Evolutionary conservation across 2,329 filamentous ascomycete genomes (phyloP), one percentile per base, ranked within the genome.

Genomic region (Acrodontium crateriforme): DNA sequence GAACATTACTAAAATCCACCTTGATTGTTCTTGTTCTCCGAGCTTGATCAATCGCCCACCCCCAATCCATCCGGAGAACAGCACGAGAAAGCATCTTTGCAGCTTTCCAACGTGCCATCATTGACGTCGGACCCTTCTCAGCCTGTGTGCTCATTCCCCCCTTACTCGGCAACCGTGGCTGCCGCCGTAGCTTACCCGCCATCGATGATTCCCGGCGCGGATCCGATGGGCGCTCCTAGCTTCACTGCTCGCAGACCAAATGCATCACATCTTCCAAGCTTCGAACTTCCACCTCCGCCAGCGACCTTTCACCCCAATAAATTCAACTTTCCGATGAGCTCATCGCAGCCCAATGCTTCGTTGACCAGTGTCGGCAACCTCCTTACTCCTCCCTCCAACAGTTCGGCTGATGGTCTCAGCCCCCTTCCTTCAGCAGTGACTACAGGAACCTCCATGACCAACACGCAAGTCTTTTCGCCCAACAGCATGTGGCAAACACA

Each of bases 241-340:
- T 74, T 84, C 51, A 71, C 74, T 42, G 67, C 74, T 53, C 70
- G 78, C 46, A 71, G 78, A 54, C 70, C 74, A 47, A 76, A 76
- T 47, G 72, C 77, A 37, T 71, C 69, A 32, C 68, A 69, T 43
- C 65, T 84, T 37, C 76, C 77, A 32, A 67, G 58, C 41, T 80
- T 81, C 49, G 72, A 78, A 47, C 67, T 82, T 27, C 71, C 72
- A 39, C 71, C 75, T 29, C 72, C 73, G 41, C 65, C 69, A 27
- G 59, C 68, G 46, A 55, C 52, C 44, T 55, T 52, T 52, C 55
- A 55, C 26, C 45, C 55, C 14, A 53, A 67, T 43, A 71, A 70
- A 50, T 69, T 65, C 44, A 54, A 61, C 32, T 55, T 30, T 28
- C 45, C 45, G 28, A 24, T 39, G 16, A 34, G 41, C 27, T 54